Base-by-base conservation (phyloP, 805 yeast genomes). In the Candida boidinii region DNA sequence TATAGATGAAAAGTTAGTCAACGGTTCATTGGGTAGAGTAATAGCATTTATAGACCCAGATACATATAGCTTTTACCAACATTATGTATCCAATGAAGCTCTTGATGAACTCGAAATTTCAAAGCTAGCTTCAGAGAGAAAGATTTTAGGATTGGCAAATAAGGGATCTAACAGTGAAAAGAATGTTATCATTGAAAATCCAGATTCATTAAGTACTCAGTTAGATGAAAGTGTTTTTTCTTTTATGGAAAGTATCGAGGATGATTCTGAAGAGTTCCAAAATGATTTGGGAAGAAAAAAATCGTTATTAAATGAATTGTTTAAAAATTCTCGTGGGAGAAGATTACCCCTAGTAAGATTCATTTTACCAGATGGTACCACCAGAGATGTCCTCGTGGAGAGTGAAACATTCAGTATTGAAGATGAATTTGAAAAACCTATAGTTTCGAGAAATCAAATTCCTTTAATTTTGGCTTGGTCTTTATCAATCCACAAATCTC, bases 381-480 rank as follows among this genome's bases (percentile, higher is more conserved):
- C 83, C 1, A 58, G 95, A 39, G 79, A 79, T n/a, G 77, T 85
- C 1, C 56, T 88, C 10, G 81, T 87, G 3, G 81, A 76, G 40
- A 86, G 88, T 0, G 97, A 90, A 50, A 66, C 66, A 11, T 90
- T 96, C 86, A 69, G 68, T 0, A 64, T 84, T 16, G 90, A 79
- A 41, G 94, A 86, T 54, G 86, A 81, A 32, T 59, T 66, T 17
- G 85, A 80, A 15, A 64, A 64, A 7, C 73, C 79, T 0, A 43
- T 85, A 11, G 95, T 84, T 1, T 66, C 80, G 2, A 65, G 96
- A 45, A 64, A 67, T 0, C 98, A 92, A 49, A 44, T 92, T 2
- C 98, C 98, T 0, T 59, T 92, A 33, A 77, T 90, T 45, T 61
- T 88, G n/a, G 95, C 98, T 0, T 92, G 97, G 96, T 87, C 98